Conservation (phyloP, 208 protist genomes). For the Strigomonas culicis region DNA sequence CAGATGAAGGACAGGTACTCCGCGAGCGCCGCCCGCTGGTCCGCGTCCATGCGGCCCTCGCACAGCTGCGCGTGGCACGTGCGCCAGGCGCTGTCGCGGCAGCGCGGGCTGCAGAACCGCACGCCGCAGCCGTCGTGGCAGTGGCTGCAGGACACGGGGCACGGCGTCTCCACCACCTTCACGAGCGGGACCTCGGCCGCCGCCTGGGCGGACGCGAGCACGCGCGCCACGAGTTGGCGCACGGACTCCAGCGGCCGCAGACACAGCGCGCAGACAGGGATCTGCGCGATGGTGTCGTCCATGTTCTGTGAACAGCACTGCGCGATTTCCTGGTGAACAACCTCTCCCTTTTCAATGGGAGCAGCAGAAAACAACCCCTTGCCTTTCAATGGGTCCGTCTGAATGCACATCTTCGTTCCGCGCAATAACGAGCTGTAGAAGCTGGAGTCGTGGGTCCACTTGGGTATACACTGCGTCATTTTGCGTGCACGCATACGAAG, state of each 20-base stretch:
- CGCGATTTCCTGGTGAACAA: conserved; percentile 65
- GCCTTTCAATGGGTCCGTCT: conserved; percentile 54
- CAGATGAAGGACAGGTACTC: conserved; percentile 39
- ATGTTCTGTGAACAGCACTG: conserved; percentile 74
- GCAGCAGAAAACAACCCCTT: conserved; percentile 49
- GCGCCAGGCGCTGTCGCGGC: conserved; percentile 37
- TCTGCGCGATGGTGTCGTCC: conserved; percentile 34
- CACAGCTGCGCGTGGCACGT: conserved; percentile 44
- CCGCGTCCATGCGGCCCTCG: conserved; percentile 33
- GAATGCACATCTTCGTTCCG: conserved; percentile 34
- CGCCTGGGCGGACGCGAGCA: conserved; percentile 26
- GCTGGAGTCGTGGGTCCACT: conserved; percentile 43
- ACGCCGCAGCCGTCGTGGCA: conserved; percentile 36
- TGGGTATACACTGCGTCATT: conserved; percentile 19
- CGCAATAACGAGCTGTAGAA: conserved; percentile 37
- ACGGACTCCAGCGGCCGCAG: conserved; percentile 60
- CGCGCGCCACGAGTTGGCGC: conserved; percentile 31
- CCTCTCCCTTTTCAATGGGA: conserved; percentile 27
- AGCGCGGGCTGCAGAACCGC: conserved; percentile 56
- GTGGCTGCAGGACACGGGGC: conserved; percentile 32
- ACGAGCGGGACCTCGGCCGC: conserved; percentile 28
- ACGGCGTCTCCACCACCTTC: conserved; percentile 16
- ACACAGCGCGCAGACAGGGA: conserved; percentile 51
- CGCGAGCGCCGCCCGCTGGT: conserved; percentile 28
- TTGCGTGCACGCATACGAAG: no score